A percentile compares a stretch with the other conserved stretches of the same genome.
These are phyloP conservation scores for Scopulariopsis brevicaulis DNA, from an alignment of 2,329 filamentous ascomycete species.

Conservation along the genomic window DNA sequence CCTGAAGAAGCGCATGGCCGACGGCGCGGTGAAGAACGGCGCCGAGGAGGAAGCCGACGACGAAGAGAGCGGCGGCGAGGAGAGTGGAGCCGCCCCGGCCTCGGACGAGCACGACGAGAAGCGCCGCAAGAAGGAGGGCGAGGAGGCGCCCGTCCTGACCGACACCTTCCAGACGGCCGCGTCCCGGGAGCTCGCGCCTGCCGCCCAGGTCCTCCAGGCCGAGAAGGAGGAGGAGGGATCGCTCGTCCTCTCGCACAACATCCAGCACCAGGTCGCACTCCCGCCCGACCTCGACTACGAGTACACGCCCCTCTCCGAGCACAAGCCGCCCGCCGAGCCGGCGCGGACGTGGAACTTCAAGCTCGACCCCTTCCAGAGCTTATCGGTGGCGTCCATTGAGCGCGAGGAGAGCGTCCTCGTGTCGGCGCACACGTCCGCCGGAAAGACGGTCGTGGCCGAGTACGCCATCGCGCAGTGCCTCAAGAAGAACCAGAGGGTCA, in stretches of 20 bases:
- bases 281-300: constrained; percentile 90
- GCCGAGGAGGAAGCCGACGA: constrained; percentile 15
- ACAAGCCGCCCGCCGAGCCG: constrained; percentile 79
- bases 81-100: constrained; percentile 12
- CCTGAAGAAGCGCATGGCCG: constrained; percentile 13
- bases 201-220: neutral
- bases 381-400: constrained; percentile 91
- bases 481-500: constrained; percentile 94
- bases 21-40: constrained; percentile 33
- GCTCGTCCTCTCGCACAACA: constrained; percentile 87
- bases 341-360: constrained; percentile 80
- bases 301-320: constrained; percentile 88
- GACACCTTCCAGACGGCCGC: constrained; percentile 93
- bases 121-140: constrained; percentile 49
- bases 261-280: constrained; percentile 93
- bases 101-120: constrained; percentile 36
- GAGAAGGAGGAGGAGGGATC: neutral
- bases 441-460: constrained; percentile 96
- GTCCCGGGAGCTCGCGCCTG: constrained; percentile 41
- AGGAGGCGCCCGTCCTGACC: constrained; percentile 68
- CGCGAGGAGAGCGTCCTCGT: constrained; percentile 93
- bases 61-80: neutral
- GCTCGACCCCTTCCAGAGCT: constrained; percentile 92
- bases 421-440: constrained; percentile 92
- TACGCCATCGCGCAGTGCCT: constrained; percentile 97